Base-by-base conservation (phyloP, 129 eudicot genomes). In the Escallonia rubra region DNA sequence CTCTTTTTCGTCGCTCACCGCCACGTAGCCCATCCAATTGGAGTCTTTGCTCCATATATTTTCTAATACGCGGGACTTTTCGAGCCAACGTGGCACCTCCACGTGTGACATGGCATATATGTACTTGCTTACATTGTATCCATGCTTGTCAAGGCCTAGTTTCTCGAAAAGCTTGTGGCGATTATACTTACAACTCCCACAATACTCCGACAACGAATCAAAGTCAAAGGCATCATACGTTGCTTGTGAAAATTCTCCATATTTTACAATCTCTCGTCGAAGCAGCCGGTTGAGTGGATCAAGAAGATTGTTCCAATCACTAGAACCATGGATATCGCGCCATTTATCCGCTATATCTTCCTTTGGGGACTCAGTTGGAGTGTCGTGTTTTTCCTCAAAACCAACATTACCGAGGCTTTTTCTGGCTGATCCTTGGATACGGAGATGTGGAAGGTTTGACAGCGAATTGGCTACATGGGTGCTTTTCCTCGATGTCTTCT, bases 1-100 rank as follows among this genome's bases (percentile, higher is more conserved):
- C 61, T 82, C 89, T 8, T 68, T 55, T 40, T 85, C 95, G 53
- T 83, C 78, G 16, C 89, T 84, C 41, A 90, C 95, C 1, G 90
- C 95, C 59, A 90, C 84, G 10, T 74, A 90, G 1, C 97, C 97
- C 79, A 90, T 90, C 92, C 97, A 90, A 43, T 87, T 87, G 7
- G 87, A 78, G 49, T 80, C 89, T 62, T 69, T 76, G 70, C 97
- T 87, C 91, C 97, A 86, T 12, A 86, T 69, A 9, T 90, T 81
- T 7, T 64, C 67, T 7, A 82, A 55, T n/a, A n/a, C n/a, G 46
- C 71, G 76, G 8, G 96, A 88, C 50, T 68, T 82, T 72, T 89
- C 81, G 1, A 89, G 76, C 90, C 89, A 93, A 44, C 78, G 56
- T 40, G 87, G 90, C 38, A 92, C 57, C 2, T 91, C 85, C 11